These are phyloP conservation scores for Kodamaea jinghongensis DNA, from an alignment of 805 yeast genomes.

Conservation along the genomic window DNA sequence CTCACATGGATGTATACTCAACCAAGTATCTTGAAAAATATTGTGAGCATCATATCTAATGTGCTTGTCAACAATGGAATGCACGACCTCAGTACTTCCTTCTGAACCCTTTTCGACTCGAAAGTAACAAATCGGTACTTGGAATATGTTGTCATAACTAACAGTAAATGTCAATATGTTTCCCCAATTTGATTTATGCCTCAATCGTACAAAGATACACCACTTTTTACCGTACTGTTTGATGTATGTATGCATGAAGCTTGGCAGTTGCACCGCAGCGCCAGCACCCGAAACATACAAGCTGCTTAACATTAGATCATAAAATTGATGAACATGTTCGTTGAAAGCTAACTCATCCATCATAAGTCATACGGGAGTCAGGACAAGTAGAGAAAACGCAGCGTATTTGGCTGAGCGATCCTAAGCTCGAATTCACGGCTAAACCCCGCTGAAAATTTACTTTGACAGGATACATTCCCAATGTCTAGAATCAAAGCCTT, in stretches of 20 bases:
- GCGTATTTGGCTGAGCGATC: too few relatives aligned
- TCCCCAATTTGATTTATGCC: slow-evolving; percentile 1
- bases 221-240: slow-evolving; percentile 2
- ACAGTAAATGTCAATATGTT: slow-evolving; percentile 22
- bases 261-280: not conserved
- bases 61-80: not conserved
- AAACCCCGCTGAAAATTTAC: too few relatives aligned
- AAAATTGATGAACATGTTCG: slow-evolving; percentile 11
- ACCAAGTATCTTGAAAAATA: slow-evolving; percentile 16
- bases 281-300: slow-evolving; percentile 1
- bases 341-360: slow-evolving; percentile 12
- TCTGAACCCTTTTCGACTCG: slow-evolving; percentile 12
- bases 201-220: slow-evolving; percentile 3
- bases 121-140: slow-evolving; percentile 30
- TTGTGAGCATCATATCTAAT: slow-evolving; percentile 11
- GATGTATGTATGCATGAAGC: slow-evolving; percentile 10
- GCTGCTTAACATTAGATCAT: slow-evolving; percentile 1
- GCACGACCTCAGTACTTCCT: not conserved
- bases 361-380: not conserved
- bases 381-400: too few relatives aligned
- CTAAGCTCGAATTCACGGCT: too few relatives aligned
- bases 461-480: too few relatives aligned
- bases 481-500: too few relatives aligned
- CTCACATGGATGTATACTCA: slow-evolving; percentile 33
- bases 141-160: slow-evolving; percentile 27